phyloP scores from a whole-genome alignment of 2,329 filamentous ascomycete species.

The Cercospora beticola region DNA sequence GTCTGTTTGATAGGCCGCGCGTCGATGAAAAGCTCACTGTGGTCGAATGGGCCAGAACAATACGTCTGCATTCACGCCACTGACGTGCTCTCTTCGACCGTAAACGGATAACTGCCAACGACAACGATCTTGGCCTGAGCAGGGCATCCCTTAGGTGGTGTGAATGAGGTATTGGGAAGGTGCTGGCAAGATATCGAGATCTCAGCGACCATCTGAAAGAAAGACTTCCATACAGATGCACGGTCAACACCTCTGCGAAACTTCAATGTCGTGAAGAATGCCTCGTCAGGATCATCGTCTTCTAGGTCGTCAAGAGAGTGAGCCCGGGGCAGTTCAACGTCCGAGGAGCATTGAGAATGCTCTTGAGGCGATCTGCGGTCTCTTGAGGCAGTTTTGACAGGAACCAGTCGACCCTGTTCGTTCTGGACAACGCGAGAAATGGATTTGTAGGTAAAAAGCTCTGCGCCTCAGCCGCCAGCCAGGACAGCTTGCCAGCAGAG shows the following conservation, averaged over 20 bases:
- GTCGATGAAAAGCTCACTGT: not conserved
- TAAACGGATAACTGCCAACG: not conserved
- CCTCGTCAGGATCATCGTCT: not conserved
- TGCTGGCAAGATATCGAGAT: not conserved
- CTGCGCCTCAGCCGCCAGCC: no score
- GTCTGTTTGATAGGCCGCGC: not conserved
- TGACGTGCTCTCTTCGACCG: not conserved
- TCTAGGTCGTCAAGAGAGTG: not conserved
- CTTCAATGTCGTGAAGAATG: not conserved
- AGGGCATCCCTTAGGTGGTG: not conserved
- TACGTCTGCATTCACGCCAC: not conserved
- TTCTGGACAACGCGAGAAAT: no score
- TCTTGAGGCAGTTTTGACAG: not conserved
- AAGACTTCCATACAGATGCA: not conserved
- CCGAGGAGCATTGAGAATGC: not conserved
- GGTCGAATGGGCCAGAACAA: not conserved
- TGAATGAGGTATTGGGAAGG: not conserved
- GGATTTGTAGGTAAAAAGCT: no score
- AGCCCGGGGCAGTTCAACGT: not conserved
- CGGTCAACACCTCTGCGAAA: not conserved
- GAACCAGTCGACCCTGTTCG: no score
- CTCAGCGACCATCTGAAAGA: not conserved
- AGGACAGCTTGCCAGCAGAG: no score
- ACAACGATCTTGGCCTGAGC: not conserved
- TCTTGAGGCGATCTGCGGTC: not conserved